Base-by-base conservation (phyloP, 257 asterid genomes). In the Salvia hispanica region DNA sequence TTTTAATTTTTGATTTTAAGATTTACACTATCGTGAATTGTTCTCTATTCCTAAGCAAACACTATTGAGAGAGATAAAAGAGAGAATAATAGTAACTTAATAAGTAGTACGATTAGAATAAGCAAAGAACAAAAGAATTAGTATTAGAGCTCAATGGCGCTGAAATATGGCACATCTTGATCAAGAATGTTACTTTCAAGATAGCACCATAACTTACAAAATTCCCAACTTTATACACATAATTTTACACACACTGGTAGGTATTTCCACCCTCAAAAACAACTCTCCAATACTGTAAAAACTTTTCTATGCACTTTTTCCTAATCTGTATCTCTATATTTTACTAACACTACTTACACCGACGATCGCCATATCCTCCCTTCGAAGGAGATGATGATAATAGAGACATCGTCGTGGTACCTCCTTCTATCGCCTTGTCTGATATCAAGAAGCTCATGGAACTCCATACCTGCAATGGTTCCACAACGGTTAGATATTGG, bases 331-430 rank as follows among this genome's bases (percentile, higher is more conserved):
- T 72, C 50, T 76, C 50, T 76, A 54, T 70, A 58, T 34, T 25
- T 67, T 78, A 72, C 70, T 63, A 21, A 11, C n/a, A 40, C 70
- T 62, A 52, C 43, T 72, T 81, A 89, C 78, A 82, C 86, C 9
- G 90, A 88, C 1, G 96, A 92, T 6, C 88, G 86, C 98, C 98
- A 92, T 73, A 92, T 86, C 86, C 87, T 85, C 75, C 98, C 97
- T 77, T 93, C 97, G 67, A 93, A 86, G 2, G 99, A 93, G 39
- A 93, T 88, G 54, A 93, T 86, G 58, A 93, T 93, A 15, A 88
- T 78, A 18, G 99, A 90, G 61, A 88, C 99, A 71, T 90, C 99
- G 14, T 88, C 99, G 8, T 88, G 96, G 82, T 94, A 90, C 81
- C 79, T 86, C 74, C 96, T 60, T 11, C 97, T 82, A 46, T 90